A percentile compares a stretch with the other conserved stretches of the same genome.
phyloP scores from a whole-genome alignment of 1,139 yeast genomes.

The Saccharomyces hybrid region DNA sequence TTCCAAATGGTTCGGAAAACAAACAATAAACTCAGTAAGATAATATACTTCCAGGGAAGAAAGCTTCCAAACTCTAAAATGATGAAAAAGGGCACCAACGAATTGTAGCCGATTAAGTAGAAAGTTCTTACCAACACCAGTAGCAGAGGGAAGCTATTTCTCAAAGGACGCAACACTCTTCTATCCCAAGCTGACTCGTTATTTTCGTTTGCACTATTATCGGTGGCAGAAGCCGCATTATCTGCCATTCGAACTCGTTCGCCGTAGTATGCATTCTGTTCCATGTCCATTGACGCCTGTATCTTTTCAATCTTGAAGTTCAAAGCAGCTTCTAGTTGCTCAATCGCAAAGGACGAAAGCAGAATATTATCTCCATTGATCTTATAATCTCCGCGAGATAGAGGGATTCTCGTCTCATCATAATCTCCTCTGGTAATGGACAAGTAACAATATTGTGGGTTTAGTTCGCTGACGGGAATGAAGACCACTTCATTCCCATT shows the following conservation, averaged over 20 bases:
- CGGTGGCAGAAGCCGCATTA: not conserved
- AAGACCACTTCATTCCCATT: slow-evolving; percentile 16
- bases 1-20: slow-evolving; percentile 18
- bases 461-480: slow-evolving; percentile 13
- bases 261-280: not conserved
- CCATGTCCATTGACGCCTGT: not conserved
- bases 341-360: slow-evolving; percentile 11
- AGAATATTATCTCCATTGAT: slow-evolving; percentile 11
- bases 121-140: slow-evolving; percentile 11
- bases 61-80: slow-evolving; percentile 16
- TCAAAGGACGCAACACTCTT: not conserved
- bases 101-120: slow-evolving; percentile 19
- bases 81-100: slow-evolving; percentile 18
- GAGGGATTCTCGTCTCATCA: slow-evolving; percentile 4
- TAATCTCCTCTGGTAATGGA: not conserved
- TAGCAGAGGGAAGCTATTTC: not conserved
- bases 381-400: slow-evolving; percentile 13
- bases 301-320: slow-evolving; percentile 5
- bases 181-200: not conserved
- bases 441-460: slow-evolving; percentile 3
- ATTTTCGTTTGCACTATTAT: not conserved
- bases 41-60: slow-evolving; percentile 15
- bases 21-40: slow-evolving; percentile 13
- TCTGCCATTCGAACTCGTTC: not conserved
- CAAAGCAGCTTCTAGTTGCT: slow-evolving; percentile 8